A percentile compares a stretch with the other conserved stretches of the same genome.
Evolutionary conservation across 305 asterid species (phyloP).

Genomic region (Rubia balearica): DNA sequence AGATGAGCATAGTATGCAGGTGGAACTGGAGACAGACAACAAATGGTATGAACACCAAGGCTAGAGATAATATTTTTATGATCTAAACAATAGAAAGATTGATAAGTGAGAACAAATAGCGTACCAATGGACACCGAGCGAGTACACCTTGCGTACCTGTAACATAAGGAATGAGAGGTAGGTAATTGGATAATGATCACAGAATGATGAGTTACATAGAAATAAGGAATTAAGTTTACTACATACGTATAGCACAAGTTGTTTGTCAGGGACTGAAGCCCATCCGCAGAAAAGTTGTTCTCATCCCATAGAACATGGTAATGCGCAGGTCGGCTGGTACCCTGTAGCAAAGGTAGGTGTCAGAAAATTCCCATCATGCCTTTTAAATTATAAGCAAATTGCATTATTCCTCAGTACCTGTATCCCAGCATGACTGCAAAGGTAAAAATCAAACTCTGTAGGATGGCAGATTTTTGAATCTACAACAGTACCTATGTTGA

Average conservation of each 20-base stretch:
- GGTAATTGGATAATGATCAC: neutral
- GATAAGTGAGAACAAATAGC: neutral
- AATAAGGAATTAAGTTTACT: neutral
- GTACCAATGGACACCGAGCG: constrained; percentile 95
- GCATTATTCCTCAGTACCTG: constrained; percentile 35
- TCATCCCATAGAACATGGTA: constrained; percentile 24
- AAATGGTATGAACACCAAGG: neutral
- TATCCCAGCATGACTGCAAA: constrained; percentile 98
- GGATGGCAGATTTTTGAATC: constrained; percentile 96
- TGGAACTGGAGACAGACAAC: constrained; percentile 50
- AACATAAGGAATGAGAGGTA: constrained; percentile 1
- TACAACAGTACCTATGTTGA: constrained; percentile 42
- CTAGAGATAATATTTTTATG: neutral
- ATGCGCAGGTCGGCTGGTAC: constrained; percentile 17
- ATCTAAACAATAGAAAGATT: neutral
- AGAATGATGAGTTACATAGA: neutral
- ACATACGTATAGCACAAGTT: constrained; percentile 18
- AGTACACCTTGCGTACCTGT: constrained; percentile 93
- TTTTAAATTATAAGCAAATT: neutral
- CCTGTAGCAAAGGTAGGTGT: neutral
- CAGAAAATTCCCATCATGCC: neutral
- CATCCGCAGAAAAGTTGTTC: constrained; percentile 21
- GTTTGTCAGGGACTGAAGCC: constrained; percentile 18
- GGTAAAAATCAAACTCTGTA: constrained; percentile 90
- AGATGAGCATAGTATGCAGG: constrained; percentile 95